Evolutionary conservation across 2,329 filamentous ascomycete species (phyloP), one percentile per base, ranked within the genome.

Genomic region (Berkeleyomyces basicola): DNA sequence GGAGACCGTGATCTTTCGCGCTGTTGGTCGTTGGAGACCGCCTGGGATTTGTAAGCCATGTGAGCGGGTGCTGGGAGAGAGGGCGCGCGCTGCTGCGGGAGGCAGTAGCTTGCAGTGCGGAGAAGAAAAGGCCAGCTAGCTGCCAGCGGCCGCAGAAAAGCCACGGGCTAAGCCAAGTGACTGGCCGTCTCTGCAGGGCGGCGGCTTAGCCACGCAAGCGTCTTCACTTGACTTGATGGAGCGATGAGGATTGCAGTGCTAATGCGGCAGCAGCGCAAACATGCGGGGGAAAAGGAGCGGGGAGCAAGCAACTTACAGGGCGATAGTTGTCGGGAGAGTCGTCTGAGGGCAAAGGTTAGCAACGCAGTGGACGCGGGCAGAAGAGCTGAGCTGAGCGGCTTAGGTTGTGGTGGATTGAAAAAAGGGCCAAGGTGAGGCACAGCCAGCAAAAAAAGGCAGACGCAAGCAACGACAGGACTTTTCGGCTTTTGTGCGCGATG

Each of bases 1-100:
- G 86, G 85, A 69, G 86, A 89, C 74, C 86, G 84, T 75, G 84
- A 86, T 78, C 85, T 87, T 83, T 95, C 89, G 75, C 88, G 88
- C 88, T 92, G 79, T 62, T 70, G 68, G 65, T 63, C 66, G 70
- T 74, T 69, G 58, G 53, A 43, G 55, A 47, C 63, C 55, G 33
- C 58, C 63, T 64, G 51, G 23, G n/a, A 47, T 39, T 37, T 31
- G 40, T 53, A 43, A 37, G 57, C 11, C 23, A 62, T 62, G 31
- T 44, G 43, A 57, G 43, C 43, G 36, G 3, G 3, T 55, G 51
- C 33, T 36, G 37, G n/a, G 39, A 5, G 11, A 14, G 33, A 39
- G 5, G 23, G 23, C 23, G 23, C 23, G 23, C 23, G 23, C 23
- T 23, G 23, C 23, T 23, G 23, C 23, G 23, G 23, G 23, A 23